A percentile compares a stretch with the other conserved stretches of the same genome.
Evolutionary conservation across 768 basidiomycete genomes (phyloP).

Genomic region (Boletus sp.): DNA sequence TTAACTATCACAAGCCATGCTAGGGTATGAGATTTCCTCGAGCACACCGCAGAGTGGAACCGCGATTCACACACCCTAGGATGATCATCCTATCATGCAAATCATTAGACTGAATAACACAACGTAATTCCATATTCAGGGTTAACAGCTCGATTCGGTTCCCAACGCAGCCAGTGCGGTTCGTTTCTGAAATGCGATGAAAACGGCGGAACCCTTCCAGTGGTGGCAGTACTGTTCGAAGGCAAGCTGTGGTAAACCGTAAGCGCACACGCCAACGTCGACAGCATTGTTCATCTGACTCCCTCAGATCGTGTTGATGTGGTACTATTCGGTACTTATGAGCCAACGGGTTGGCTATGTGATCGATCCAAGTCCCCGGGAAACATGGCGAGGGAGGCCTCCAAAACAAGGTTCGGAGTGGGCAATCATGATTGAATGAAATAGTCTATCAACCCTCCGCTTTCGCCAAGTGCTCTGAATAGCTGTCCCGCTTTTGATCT

Average conservation of each 20-base stretch:
- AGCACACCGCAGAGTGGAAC: not conserved
- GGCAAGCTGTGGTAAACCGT: conserved; percentile 6
- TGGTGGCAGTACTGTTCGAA: not conserved
- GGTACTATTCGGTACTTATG: not conserved
- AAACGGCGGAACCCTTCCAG: not conserved
- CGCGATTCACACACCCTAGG: not conserved
- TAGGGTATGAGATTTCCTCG: not conserved
- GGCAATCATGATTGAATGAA: not conserved
- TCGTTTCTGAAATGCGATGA: conserved; percentile 4
- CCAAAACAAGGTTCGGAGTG: not conserved
- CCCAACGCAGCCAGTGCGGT: not conserved
- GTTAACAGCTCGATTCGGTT: conserved; percentile 1
- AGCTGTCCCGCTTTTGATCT: not conserved
- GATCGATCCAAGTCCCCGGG: not conserved
- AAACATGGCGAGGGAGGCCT: not conserved
- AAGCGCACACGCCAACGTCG: conserved; percentile 11
- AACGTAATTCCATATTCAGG: not conserved
- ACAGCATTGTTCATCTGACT: conserved; percentile 1
- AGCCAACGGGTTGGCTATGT: not conserved
- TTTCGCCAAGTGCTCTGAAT: not conserved
- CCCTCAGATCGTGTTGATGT: not conserved
- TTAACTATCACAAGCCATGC: not conserved
- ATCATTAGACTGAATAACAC: conserved; percentile 1
- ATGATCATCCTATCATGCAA: not conserved
- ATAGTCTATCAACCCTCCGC: too few relatives aligned